Evolutionary conservation across 805 yeast species (phyloP).

Genomic region (Ogataea populi-albae): DNA sequence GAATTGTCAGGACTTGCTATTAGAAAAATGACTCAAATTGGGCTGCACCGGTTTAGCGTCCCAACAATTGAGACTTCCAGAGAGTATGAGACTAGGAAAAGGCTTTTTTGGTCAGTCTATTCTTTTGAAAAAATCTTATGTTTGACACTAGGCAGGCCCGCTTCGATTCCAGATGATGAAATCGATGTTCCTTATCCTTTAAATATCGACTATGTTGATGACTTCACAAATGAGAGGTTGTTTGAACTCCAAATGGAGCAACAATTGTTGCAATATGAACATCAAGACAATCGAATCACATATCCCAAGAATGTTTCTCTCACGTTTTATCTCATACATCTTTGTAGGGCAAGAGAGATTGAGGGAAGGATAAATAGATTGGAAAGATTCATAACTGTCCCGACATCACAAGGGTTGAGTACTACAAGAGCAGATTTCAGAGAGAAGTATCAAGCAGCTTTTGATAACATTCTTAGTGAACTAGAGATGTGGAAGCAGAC

Average conservation of each 20-base stretch:
- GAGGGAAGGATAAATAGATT: conserved; percentile 10
- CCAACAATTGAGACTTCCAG: conserved; percentile 9
- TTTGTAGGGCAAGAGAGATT: conserved; percentile 14
- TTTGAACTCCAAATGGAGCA: conserved; percentile 13
- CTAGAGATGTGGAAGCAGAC: conserved; percentile 12
- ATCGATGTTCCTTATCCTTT: conserved; percentile 19
- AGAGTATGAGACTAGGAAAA: conserved; percentile 10
- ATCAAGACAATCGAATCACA: conserved; percentile 9
- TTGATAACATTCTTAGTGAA: conserved; percentile 5
- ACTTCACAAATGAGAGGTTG: conserved; percentile 6
- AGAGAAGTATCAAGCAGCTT: conserved; percentile 1
- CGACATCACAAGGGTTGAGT: conserved; percentile 4
- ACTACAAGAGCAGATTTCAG: conserved; percentile 2
- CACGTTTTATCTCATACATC: conserved; percentile 14
- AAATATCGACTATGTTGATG: conserved; percentile 9
- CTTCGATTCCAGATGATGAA: conserved; percentile 15
- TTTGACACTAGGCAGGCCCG: conserved; percentile 16
- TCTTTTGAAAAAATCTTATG: conserved; percentile 19
- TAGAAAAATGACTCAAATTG: conserved; percentile 16
- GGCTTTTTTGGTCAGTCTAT: conserved; percentile 21
- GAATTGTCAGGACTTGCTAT: conserved; percentile 18
- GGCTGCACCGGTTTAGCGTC: conserved; percentile 12
- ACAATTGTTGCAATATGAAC: conserved; percentile 12
- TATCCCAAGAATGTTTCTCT: conserved; percentile 11
- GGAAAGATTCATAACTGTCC: conserved; percentile 11